Percentiles rank a stretch among this genome's conserved stretches.
Conservation (phyloP, 306 rosid species). For the Carpinus fangiana region DNA sequence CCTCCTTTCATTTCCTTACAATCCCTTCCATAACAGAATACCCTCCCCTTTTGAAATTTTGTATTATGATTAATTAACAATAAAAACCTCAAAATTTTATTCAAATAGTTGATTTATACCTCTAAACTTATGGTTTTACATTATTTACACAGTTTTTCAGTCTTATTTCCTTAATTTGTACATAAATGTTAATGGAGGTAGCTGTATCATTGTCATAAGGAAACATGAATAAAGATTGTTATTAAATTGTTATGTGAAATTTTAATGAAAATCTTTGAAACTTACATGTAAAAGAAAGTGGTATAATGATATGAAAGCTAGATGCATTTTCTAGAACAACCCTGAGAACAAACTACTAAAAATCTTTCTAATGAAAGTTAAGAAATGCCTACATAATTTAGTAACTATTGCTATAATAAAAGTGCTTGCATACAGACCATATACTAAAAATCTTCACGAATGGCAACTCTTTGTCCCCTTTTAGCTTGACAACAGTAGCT, state of each 20-base stretch:
- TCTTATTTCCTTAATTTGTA: neutral
- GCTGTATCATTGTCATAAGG: neutral
- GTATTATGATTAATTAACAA: too few relatives aligned
- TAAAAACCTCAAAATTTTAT: neutral
- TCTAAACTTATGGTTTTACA: neutral
- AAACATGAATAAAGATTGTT: neutral
- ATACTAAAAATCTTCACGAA: neutral
- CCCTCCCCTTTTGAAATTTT: too few relatives aligned
- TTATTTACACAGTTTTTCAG: neutral
- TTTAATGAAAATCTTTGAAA: neutral
- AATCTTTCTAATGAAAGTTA: neutral
- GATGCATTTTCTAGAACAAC: neutral
- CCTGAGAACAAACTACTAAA: neutral
- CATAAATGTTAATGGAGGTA: neutral
- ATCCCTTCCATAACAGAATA: too few relatives aligned
- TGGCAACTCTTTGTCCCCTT: neutral
- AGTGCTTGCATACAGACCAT: neutral
- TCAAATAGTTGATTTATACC: neutral
- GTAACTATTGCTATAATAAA: neutral
- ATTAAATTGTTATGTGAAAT: neutral
- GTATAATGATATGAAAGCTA: neutral
- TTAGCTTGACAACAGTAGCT: conserved; percentile 24
- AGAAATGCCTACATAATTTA: neutral
- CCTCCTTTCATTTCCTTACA: too few relatives aligned
- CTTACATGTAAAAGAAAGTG: neutral